These are phyloP conservation scores for Phytophthora parvispora DNA, from an alignment of 352 stramenopile genomes.

Conservation along the genomic window DNA sequence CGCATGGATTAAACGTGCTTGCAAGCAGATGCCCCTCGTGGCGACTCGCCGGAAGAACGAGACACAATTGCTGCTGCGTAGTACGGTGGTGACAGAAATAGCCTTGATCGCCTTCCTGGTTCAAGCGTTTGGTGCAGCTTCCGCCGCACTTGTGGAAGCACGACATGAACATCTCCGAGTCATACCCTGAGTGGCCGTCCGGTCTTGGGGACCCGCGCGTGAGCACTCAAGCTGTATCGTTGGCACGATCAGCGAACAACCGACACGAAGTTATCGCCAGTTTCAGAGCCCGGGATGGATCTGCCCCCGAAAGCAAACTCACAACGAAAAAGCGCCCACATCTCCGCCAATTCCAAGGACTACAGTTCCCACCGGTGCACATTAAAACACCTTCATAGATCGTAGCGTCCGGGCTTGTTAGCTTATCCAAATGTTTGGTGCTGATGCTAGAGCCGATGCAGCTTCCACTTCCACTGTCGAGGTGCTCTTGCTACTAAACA, in stretches of 20 bases:
- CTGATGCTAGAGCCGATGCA: constrained; percentile 50
- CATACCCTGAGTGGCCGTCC: constrained; percentile 74
- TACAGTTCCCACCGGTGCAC: constrained; percentile 29
- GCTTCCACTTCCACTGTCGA: constrained; percentile 65
- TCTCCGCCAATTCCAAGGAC: constrained; percentile 28
- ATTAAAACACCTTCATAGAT: not conserved
- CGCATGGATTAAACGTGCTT: constrained; percentile 50
- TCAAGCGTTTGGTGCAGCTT: not conserved
- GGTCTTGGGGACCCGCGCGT: constrained; percentile 61
- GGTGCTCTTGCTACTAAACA: constrained; percentile 61
- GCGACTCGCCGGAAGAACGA: not conserved
- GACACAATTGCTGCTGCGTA: not conserved
- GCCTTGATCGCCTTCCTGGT: not conserved
- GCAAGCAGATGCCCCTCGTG: not conserved
- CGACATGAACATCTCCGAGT: constrained; percentile 24
- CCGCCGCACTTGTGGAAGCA: not conserved
- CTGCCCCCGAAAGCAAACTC: constrained; percentile 8
- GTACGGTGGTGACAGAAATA: constrained; percentile 4
- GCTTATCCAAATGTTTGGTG: not conserved
- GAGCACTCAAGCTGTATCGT: constrained; percentile 13
- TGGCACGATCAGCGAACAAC: constrained; percentile 15
- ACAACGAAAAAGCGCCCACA: constrained; percentile 26
- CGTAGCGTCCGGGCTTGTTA: not conserved
- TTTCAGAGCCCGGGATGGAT: constrained; percentile 36
- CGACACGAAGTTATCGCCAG: constrained; percentile 49